Base-by-base conservation (phyloP, 352 stramenopile species). In the Pythium sukuiense region DNA sequence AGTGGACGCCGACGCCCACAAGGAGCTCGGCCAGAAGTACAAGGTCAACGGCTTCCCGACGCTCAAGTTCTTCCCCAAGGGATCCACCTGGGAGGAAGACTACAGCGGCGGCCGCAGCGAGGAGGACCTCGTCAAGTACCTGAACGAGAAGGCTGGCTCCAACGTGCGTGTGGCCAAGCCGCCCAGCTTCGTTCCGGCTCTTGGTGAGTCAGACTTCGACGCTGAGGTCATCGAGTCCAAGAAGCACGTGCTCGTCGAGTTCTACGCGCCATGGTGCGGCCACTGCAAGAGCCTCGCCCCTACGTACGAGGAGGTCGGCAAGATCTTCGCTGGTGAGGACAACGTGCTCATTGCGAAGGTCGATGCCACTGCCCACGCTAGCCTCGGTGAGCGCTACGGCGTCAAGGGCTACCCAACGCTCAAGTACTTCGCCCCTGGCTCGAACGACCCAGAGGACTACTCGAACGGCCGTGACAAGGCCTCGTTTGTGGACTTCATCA, bases 241-340 rank as follows among this genome's bases (percentile, higher is more conserved):
- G 65, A 93, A 94, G 70, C 85, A 96, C 74, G 75, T 76, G 53
- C 71, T 98, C 35, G 92, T 98, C 8, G 91, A 98, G 72, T 98
- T 98, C 73, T 97, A 97, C 73, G 93, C 93, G 32, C 93, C 93
- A 29, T 98, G 92, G 92, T 98, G 92, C 67, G 93, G 93, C 55
- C 93, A 98, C 85, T 98, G 93, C 88, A 97, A 98, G 83, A 75
- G 67, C 48, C 74, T 98, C 37, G 85, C 88, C 8, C 93, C 93
- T 3, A 90, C 83, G 29, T 98, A 95, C 82, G 88, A 97, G 61
- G 79, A 93, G 45, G 81, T 96, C 58, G 86, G 60, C 33, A 84
- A 81, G 55, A 82, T 95, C 45, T 94, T 82, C 62, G 73, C 77
- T 43, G 83, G 85, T 14, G 88, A 94, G 53, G 83, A 90, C 33